These are phyloP conservation scores for Lagenaria siceraria DNA, from an alignment of 306 rosid genomes.

Conservation along the genomic window DNA sequence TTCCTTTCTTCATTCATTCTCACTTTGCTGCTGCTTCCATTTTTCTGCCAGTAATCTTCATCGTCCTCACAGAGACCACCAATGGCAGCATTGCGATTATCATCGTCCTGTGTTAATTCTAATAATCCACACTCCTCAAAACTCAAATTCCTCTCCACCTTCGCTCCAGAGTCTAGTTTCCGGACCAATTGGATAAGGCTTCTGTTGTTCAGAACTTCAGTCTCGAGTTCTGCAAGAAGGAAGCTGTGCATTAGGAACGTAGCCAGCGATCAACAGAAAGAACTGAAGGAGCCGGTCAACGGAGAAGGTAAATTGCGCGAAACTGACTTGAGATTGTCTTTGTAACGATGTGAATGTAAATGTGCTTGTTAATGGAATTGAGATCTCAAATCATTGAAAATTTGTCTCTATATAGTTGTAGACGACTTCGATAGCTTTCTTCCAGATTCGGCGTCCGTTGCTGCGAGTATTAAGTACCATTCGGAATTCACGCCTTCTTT, in stretches of 20 bases:
- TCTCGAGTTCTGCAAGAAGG: constrained; percentile 17
- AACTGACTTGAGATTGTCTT: neutral
- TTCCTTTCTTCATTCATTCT: neutral
- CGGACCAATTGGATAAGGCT: constrained; percentile 16
- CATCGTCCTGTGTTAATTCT: neutral
- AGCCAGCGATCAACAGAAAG: constrained; percentile 31
- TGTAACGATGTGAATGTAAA: neutral
- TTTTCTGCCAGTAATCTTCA: neutral
- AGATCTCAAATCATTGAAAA: neutral
- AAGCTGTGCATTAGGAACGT: constrained; percentile 31
- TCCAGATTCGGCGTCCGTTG: constrained; percentile 51
- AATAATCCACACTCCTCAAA: neutral
- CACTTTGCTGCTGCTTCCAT: neutral
- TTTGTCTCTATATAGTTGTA: neutral
- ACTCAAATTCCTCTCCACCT: neutral
- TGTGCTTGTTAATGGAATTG: neutral
- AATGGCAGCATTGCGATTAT: neutral
- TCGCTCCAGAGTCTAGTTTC: neutral
- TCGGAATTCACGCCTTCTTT: constrained; percentile 79
- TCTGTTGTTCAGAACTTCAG: constrained; percentile 21
- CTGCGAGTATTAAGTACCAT: constrained; percentile 81
- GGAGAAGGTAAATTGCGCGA: constrained; percentile 31
- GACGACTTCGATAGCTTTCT: neutral
- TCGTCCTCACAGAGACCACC: neutral
- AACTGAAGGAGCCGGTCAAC: constrained; percentile 25